phyloP scores from a whole-genome alignment of 495 filamentous ascomycete genomes.

The Aeminium ludgeri region DNA sequence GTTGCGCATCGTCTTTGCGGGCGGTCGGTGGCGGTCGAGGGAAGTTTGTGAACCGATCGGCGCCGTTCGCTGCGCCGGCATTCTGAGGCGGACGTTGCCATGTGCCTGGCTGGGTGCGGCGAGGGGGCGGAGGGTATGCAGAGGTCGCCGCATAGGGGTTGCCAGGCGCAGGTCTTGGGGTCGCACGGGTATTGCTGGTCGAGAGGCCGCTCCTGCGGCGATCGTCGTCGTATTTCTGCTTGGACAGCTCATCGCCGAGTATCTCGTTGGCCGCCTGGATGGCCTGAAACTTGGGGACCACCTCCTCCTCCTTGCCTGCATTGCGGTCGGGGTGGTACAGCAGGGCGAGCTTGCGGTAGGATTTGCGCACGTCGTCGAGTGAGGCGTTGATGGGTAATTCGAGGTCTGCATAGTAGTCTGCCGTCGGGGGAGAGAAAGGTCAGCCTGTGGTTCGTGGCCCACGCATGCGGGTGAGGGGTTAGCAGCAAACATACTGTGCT shows the following conservation, averaged over 20 bases:
- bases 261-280: slow-evolving; percentile 81
- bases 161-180: neutral
- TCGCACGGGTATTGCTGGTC: slow-evolving; percentile 7
- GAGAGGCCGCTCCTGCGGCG: slow-evolving; percentile 30
- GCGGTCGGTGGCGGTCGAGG: slow-evolving; percentile 21
- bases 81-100: slow-evolving; percentile 24
- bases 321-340: slow-evolving; percentile 85
- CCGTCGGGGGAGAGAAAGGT: slow-evolving; percentile 8
- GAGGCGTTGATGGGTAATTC: slow-evolving; percentile 47
- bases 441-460: neutral
- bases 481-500: slow-evolving; percentile 4
- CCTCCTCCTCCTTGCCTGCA: slow-evolving; percentile 60
- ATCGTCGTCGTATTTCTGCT: slow-evolving; percentile 61
- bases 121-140: slow-evolving; percentile 19
- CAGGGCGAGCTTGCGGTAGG: slow-evolving; percentile 71
- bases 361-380: slow-evolving; percentile 60
- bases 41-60: slow-evolving; percentile 23
- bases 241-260: slow-evolving; percentile 47
- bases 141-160: slow-evolving; percentile 13
- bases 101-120: slow-evolving; percentile 24
- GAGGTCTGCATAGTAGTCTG: slow-evolving; percentile 79
- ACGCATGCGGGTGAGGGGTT: neutral
- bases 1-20: slow-evolving; percentile 35
- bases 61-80: slow-evolving; percentile 21
- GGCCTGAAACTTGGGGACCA: slow-evolving; percentile 62